Base-by-base conservation (phyloP, 2,329 filamentous ascomycete genomes). In the Leptographium wingfieldii region DNA sequence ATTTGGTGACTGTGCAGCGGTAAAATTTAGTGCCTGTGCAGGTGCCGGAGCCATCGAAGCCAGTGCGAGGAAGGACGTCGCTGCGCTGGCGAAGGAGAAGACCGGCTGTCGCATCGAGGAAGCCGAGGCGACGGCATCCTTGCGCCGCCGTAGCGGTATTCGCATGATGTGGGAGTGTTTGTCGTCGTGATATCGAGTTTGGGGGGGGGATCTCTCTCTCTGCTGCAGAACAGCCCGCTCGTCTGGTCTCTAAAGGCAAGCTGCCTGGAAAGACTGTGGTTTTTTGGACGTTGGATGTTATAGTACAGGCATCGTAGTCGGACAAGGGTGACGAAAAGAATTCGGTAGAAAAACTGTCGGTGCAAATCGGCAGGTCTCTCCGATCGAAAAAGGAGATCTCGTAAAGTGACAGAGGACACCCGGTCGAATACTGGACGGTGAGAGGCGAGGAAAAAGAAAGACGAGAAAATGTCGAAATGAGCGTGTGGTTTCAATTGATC, bases 1-100 rank as follows among this genome's bases (percentile, higher is more conserved):
- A 68, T 92, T 85, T 60, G 88, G 77, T 16, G 83, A 76, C 3
- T 89, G 83, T 48, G 83, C 79, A 16, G 82, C 71, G 54, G 76
- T 81, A 71, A 89, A 86, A 35, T 75, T 78, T 63, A 85, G 73
- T 48, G 81, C 82, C 29, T 72, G 69, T 53, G 77, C 72, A 5
- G 64, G 64, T 54, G 79, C 61, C 11, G 73, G 73, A 40, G 75
- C 71, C 66, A 78, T 61, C 57, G 72, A 70, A 66, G 72, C 66
- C 61, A 80, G 64, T 57, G 72, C 69, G 60, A 78, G 64, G 63
- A 78, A 67, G 62, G 54, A 67, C 55, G 49, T 35, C 6, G 58
- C 49, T 7, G 58, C 38, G 3, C 14, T 22, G 62, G 60, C 38
- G 62, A 66, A 27, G 61, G 59, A 22, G 2, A 16, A 51, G 31